phyloP scores from a whole-genome alignment of 208 protist species.

The Trypanosoma scelopori region DNA sequence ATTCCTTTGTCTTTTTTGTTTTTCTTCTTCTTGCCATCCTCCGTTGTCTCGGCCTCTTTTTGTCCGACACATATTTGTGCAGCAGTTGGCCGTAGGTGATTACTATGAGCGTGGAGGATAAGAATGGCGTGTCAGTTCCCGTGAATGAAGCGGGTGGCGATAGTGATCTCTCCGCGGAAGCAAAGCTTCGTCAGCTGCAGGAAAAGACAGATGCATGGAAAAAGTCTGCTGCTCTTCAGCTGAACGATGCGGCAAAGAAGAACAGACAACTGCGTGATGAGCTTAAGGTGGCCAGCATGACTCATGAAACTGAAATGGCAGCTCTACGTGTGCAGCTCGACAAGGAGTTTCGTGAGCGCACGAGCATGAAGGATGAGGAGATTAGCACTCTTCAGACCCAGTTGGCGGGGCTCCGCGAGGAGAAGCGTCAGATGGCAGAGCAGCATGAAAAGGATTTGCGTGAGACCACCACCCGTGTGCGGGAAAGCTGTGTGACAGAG shows the following conservation, averaged over 20 bases:
- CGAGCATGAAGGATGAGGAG: slow-evolving; percentile 56
- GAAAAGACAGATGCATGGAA: slow-evolving; percentile 64
- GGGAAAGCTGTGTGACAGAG: slow-evolving; percentile 28
- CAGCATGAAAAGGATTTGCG: slow-evolving; percentile 48
- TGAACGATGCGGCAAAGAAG: slow-evolving; percentile 62
- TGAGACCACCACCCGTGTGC: slow-evolving; percentile 19
- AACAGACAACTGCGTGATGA: slow-evolving; percentile 77
- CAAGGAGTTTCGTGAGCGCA: slow-evolving; percentile 75
- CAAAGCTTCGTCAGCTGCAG: slow-evolving; percentile 42
- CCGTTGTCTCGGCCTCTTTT: not conserved
- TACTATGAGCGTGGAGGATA: slow-evolving; percentile 6
- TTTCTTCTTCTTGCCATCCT: slow-evolving; percentile 14
- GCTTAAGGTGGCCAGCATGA: slow-evolving; percentile 29
- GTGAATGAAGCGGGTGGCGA: not conserved
- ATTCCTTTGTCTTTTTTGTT: slow-evolving; percentile 9
- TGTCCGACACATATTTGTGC: not conserved
- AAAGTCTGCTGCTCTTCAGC: slow-evolving; percentile 49
- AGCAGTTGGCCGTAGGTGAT: not conserved
- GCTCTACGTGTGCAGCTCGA: slow-evolving; percentile 54
- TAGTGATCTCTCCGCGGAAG: slow-evolving; percentile 22
- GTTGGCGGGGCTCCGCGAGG: slow-evolving; percentile 35
- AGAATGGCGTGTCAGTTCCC: not conserved
- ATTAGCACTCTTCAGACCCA: slow-evolving; percentile 33
- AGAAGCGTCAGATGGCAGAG: slow-evolving; percentile 41
- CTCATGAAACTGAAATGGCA: slow-evolving; percentile 35